Evolutionary conservation across 2,329 filamentous ascomycete genomes (phyloP).

Genomic region (Arthrinium puccinioides): DNA sequence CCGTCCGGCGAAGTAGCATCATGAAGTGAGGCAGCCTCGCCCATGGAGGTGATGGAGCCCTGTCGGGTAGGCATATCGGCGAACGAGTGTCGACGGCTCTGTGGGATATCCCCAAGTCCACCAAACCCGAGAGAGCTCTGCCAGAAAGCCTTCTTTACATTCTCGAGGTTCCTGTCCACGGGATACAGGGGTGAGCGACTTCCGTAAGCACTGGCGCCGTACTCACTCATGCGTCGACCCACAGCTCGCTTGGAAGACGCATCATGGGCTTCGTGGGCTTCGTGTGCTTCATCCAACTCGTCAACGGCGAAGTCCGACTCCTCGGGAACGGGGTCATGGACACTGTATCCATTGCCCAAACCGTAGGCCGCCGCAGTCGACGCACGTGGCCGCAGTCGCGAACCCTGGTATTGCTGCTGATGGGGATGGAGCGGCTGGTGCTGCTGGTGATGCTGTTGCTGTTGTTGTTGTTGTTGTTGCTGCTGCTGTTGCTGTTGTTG

Average conservation of each 20-base stretch:
- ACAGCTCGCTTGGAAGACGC: conserved; percentile 37
- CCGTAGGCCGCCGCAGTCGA: conserved; percentile 48
- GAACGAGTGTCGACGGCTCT: conserved; percentile 76
- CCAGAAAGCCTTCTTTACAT: conserved; percentile 63
- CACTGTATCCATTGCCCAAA: conserved; percentile 48
- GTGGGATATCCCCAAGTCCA: conserved; percentile 53
- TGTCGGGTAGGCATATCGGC: conserved; percentile 61
- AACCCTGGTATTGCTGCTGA: conserved; percentile 43
- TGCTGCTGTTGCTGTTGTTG: conserved; percentile 25
- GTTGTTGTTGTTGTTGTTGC: conserved; percentile 17
- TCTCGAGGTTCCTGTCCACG: conserved; percentile 56
- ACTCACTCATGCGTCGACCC: conserved; percentile 51
- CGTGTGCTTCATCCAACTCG: conserved; percentile 57
- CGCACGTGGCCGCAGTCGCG: conserved; percentile 49
- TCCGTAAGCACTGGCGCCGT: conserved; percentile 37
- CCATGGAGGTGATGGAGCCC: conserved; percentile 54
- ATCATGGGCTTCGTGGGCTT: conserved; percentile 34
- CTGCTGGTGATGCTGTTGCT: conserved; percentile 3
- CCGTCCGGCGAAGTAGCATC: conserved; percentile 38
- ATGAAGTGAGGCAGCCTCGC: conserved; percentile 40
- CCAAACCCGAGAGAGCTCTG: conserved; percentile 64
- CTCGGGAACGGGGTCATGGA: conserved; percentile 54
- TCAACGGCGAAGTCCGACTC: conserved; percentile 68
- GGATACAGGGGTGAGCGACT: conserved; percentile 31
- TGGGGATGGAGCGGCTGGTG: conserved; percentile 1